Base-by-base conservation (phyloP, 202 grass and related monocot species). In the Eragrostis tef region DNA sequence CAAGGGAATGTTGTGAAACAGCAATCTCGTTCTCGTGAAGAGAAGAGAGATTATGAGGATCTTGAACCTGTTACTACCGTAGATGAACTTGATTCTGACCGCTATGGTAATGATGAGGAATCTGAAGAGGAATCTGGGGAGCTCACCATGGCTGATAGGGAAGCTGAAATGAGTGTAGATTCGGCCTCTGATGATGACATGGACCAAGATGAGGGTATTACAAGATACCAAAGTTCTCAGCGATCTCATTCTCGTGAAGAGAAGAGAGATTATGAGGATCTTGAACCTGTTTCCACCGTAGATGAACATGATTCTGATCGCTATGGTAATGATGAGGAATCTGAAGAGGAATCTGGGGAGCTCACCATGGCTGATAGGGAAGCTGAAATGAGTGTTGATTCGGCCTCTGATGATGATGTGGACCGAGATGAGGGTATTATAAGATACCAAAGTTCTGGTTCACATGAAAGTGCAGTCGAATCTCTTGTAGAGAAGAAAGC, bases 131-230 rank as follows among this genome's bases (percentile, higher is more conserved):
- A 68, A 73, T 88, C 82, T 78, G 89, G 81, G 42, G 87, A 94
- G 53, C 73, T 90, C 42, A 85, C 70, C 48, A 70, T 78, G 46
- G 51, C 83, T 57, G 85, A 89, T 29, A 60, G 64, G 64, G 85
- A 88, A 21, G 82, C 63, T 62, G 87, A 82, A 71, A 91, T 88
- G 62, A 85, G 71, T 77, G 78, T 79, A 59, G 87, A 94, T 84
- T 86, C 57, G 13, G 52, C 79, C 42, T 92, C 74, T 81, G 86
- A 85, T 68, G 87, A 90, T 84, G 91, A 93, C 63, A 58, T 76
- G 65, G 66, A 84, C 15, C 63, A 20, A 77, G 74, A 70, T 83
- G 84, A 85, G 48, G 71, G 26, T 41, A 70, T 75, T 72, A 74
- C 70, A 62, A 79, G 77, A 47, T 88, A 83, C 70, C 57, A n/a